These are phyloP conservation scores for Magnolia kwangsiensis DNA, from an alignment of 164 flowering plant genomes.

Conservation along the genomic window DNA sequence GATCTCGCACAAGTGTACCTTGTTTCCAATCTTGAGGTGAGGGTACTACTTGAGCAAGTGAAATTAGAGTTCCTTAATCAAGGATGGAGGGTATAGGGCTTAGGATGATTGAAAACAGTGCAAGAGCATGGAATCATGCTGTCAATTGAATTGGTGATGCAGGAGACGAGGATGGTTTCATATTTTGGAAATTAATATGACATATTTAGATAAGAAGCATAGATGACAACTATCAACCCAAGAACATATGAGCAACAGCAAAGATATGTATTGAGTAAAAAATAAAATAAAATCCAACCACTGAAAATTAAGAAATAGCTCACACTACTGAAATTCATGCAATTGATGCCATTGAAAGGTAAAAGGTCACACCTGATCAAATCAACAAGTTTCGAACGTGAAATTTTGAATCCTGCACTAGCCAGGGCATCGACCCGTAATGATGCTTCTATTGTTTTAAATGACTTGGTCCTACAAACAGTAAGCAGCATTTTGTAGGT, in stretches of 20 bases:
- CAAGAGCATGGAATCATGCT: neutral
- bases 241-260: neutral
- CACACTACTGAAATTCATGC: neutral
- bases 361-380: constrained; percentile 58
- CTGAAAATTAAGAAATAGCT: neutral
- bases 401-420: constrained; percentile 92
- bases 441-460: constrained; percentile 74
- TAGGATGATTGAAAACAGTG: neutral
- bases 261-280: neutral
- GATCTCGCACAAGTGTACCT: too few species aligned
- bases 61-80: too few species aligned
- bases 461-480: constrained; percentile 59
- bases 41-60: too few species aligned
- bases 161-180: neutral
- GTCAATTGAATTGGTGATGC: neutral
- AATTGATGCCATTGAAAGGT: neutral
- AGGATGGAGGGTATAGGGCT: neutral
- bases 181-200: neutral
- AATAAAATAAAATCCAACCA: neutral
- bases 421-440: constrained; percentile 83
- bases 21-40: too few species aligned
- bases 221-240: neutral
- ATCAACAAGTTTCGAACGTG: constrained; percentile 78
- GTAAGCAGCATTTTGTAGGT: neutral
- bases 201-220: neutral